Conservation (phyloP, 352 stramenopile species). For the Globisporangium cystogenes region DNA sequence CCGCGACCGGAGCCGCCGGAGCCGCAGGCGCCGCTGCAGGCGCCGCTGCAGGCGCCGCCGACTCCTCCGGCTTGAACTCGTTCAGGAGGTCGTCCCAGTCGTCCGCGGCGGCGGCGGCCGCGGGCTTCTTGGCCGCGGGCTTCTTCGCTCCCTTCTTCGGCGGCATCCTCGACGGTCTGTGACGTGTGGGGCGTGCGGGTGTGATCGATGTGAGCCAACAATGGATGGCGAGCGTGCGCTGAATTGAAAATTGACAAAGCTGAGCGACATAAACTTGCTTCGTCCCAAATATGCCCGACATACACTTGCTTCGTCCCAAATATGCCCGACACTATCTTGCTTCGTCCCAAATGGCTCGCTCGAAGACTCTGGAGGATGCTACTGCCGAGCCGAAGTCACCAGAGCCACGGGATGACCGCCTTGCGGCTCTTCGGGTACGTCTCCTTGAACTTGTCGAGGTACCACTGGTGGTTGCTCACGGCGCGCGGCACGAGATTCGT, state of each 20-base stretch:
- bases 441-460: conserved; percentile 48
- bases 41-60: conserved; percentile 11
- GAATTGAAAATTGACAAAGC: too few relatives aligned
- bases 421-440: conserved; percentile 29
- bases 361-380: too few relatives aligned
- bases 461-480: conserved; percentile 48
- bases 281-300: too few relatives aligned
- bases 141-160: conserved; percentile 82
- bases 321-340: not conserved
- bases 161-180: conserved; percentile 29
- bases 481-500: conserved; percentile 44
- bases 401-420: conserved; percentile 34
- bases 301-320: too few relatives aligned
- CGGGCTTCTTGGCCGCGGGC: conserved; percentile 44
- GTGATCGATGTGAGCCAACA: not conserved
- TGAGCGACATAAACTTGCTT: too few relatives aligned
- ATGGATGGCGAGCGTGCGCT: not conserved
- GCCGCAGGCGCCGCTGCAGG: not conserved
- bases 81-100: conserved; percentile 73
- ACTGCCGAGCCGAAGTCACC: conserved; percentile 18
- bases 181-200: not conserved
- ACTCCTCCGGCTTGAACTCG: conserved; percentile 40
- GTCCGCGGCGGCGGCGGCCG: conserved; percentile 27
- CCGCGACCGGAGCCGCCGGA: not conserved
- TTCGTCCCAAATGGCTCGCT: too few relatives aligned